A percentile compares a stretch with the other conserved stretches of the same genome.
Evolutionary conservation across 73 alveolate species (phyloP).

Genomic region (Tetrahymena malaccensis): DNA sequence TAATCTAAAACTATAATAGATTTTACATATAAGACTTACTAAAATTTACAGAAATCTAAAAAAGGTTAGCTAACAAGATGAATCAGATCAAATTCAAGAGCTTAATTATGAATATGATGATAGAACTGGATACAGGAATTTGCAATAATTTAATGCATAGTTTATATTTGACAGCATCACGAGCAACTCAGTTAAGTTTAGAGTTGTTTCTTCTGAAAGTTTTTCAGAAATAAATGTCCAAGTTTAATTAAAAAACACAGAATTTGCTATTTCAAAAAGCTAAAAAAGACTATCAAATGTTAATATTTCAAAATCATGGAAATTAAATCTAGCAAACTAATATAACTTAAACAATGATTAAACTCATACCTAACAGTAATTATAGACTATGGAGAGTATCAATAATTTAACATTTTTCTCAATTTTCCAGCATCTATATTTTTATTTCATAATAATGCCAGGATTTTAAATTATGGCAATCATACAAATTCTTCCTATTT

Average conservation of each 20-base stretch:
- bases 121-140: background rate
- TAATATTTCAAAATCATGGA: background rate
- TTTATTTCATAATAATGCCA: background rate
- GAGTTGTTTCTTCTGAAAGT: background rate
- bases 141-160: no score
- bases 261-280: background rate
- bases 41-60: background rate
- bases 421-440: background rate
- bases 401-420: background rate
- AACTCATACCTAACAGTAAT: background rate
- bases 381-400: background rate
- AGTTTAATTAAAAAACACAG: background rate
- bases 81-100: background rate
- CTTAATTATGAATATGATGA: no score
- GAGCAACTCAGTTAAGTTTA: background rate
- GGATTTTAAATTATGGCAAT: background rate
- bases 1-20: background rate
- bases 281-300: background rate
- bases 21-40: background rate
- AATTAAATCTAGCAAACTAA: background rate
- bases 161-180: background rate
- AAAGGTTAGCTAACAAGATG: background rate
- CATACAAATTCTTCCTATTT: background rate
- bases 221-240: background rate
- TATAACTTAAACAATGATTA: background rate